Conservation (phyloP, 2,329 filamentous ascomycete genomes). For the Beauveria caledonica region DNA sequence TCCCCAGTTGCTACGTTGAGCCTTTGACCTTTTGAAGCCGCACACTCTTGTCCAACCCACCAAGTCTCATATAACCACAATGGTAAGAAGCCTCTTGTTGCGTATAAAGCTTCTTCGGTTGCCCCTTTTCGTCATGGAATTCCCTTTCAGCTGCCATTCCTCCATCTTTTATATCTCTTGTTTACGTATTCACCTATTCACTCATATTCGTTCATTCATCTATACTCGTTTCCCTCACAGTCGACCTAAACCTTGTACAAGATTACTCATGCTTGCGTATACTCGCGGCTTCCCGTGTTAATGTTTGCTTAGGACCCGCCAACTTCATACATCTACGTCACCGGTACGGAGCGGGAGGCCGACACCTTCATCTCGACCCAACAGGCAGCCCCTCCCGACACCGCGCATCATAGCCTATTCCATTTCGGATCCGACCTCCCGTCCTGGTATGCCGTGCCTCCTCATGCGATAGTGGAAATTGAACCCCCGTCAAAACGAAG, state of each 20-base stretch:
- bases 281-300: background rate
- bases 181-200: no score
- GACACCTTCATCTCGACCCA: background rate
- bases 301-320: constrained; percentile 7
- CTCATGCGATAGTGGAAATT: background rate
- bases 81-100: constrained; percentile 4
- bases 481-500: background rate
- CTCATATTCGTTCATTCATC: background rate
- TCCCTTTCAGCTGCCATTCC: background rate
- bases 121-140: background rate
- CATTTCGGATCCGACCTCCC: background rate
- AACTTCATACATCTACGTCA: background rate
- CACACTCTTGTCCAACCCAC: constrained; percentile 9
- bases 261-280: background rate
- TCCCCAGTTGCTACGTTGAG: background rate
- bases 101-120: constrained; percentile 6
- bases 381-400: background rate
- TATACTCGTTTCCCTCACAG: no score
- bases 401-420: background rate
- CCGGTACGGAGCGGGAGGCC: background rate
- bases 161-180: background rate
- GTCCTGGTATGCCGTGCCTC: background rate
- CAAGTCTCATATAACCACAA: constrained; percentile 5
- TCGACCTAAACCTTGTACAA: no score
- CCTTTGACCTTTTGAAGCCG: background rate